These are phyloP conservation scores for Penicillium griseofulvum DNA, from an alignment of 2,329 filamentous ascomycete genomes.

Conservation along the genomic window DNA sequence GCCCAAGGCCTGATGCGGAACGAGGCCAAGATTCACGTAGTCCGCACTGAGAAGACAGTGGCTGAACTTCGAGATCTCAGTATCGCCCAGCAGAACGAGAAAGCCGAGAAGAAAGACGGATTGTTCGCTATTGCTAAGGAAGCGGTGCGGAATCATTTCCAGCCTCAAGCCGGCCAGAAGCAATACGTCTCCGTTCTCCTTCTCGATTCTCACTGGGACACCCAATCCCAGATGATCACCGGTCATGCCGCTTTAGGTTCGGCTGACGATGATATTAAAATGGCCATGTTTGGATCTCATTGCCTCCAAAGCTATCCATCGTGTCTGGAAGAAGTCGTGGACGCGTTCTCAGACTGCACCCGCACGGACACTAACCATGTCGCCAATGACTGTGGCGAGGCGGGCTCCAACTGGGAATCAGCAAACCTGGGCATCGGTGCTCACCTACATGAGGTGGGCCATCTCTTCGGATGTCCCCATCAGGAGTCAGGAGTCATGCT, in stretches of 20 bases:
- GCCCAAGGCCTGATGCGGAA: conserved; percentile 74
- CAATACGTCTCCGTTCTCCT: conserved; percentile 85
- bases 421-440: conserved; percentile 91
- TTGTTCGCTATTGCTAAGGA: conserved; percentile 75
- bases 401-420: conserved; percentile 91
- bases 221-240: conserved; percentile 63
- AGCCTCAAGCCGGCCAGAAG: conserved; percentile 70
- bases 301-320: conserved; percentile 87
- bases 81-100: conserved; percentile 71
- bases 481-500: conserved; percentile 92
- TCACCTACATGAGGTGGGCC: conserved; percentile 86
- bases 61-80: conserved; percentile 77
- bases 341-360: conserved; percentile 87
- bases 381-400: conserved; percentile 82
- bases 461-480: conserved; percentile 84
- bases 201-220: conserved; percentile 87
- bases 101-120: conserved; percentile 67
- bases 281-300: conserved; percentile 91
- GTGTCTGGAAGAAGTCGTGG: conserved; percentile 82
- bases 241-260: conserved; percentile 85
- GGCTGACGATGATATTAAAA: conserved; percentile 66
- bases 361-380: conserved; percentile 77
- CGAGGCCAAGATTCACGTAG: conserved; percentile 84
- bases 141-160: conserved; percentile 75
- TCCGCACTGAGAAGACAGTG: conserved; percentile 78